These are phyloP conservation scores for Conticribra weissflogii DNA, from an alignment of 108 stramenopile genomes.

Conservation along the genomic window DNA sequence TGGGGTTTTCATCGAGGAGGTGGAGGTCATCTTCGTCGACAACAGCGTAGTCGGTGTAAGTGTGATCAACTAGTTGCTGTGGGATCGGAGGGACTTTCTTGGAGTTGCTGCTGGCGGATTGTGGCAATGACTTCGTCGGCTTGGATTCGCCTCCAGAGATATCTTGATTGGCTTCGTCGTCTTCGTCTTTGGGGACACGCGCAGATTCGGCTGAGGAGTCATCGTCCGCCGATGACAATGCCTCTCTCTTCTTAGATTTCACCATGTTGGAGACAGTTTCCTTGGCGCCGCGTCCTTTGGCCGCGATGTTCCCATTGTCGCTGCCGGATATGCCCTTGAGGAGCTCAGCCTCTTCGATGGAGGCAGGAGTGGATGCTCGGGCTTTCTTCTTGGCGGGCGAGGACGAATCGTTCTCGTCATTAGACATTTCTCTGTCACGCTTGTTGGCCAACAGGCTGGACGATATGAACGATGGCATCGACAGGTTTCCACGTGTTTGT, in stretches of 20 bases:
- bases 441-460: too few species aligned
- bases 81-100: neutral
- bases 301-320: too few species aligned
- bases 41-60: conserved; percentile 49
- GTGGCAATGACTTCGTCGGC: neutral
- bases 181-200: neutral
- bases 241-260: too few species aligned
- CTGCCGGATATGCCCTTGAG: neutral
- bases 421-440: too few species aligned
- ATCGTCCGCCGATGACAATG: too few species aligned
- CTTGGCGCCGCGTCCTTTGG: too few species aligned
- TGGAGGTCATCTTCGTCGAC: conserved; percentile 35
- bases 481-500: too few species aligned
- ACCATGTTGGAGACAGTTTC: too few species aligned
- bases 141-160: neutral
- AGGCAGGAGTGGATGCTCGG: neutral
- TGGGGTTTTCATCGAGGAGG: conserved; percentile 33
- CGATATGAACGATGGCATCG: too few species aligned
- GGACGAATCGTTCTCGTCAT: too few species aligned
- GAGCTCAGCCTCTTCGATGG: neutral
- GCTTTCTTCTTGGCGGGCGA: too few species aligned
- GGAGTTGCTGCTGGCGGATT: neutral
- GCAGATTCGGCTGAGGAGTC: neutral
- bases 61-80: conserved; percentile 47
- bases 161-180: neutral